These are phyloP conservation scores for Apiospora sp. DNA, from an alignment of 2,329 filamentous ascomycete species.

Conservation along the genomic window DNA sequence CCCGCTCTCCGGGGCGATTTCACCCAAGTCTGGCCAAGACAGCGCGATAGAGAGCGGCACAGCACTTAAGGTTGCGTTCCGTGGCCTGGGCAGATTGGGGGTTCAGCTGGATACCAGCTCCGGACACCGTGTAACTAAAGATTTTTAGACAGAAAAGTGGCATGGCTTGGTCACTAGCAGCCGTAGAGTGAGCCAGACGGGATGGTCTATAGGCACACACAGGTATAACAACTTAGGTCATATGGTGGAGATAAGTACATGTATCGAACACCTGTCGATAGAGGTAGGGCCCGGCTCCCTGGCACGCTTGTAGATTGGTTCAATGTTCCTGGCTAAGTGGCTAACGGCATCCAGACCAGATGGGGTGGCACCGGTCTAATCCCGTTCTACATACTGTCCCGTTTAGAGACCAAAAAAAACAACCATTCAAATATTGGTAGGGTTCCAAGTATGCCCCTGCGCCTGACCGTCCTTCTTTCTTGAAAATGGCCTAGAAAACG, in stretches of 20 bases:
- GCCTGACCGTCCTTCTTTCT: not conserved
- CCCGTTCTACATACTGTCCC: not conserved
- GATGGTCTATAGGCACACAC: too few species aligned
- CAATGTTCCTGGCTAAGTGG: slow-evolving; percentile 8
- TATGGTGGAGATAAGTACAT: not conserved
- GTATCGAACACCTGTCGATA: not conserved
- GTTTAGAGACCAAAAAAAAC: not conserved
- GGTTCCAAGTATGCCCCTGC: not conserved
- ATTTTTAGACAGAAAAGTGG: too few species aligned
- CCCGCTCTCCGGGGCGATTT: not conserved
- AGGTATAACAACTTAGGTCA: not conserved
- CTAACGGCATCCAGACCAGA: not conserved
- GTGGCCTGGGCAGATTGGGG: too few species aligned
- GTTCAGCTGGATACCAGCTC: too few species aligned
- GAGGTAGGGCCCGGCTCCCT: not conserved
- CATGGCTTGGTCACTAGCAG: too few species aligned
- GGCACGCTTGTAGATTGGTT: slow-evolving; percentile 13
- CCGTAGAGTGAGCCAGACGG: too few species aligned
- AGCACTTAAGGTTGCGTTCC: slow-evolving; percentile 1
- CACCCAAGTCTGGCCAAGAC: not conserved
- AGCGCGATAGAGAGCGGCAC: not conserved
- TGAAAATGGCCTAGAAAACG: not conserved
- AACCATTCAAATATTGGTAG: not conserved
- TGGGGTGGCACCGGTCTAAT: slow-evolving; percentile 5
- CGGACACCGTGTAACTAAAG: too few species aligned